Evolutionary conservation across 345 rosid genomes (phyloP), one percentile per base, ranked within the genome.

Genomic region (Populus simonii): DNA sequence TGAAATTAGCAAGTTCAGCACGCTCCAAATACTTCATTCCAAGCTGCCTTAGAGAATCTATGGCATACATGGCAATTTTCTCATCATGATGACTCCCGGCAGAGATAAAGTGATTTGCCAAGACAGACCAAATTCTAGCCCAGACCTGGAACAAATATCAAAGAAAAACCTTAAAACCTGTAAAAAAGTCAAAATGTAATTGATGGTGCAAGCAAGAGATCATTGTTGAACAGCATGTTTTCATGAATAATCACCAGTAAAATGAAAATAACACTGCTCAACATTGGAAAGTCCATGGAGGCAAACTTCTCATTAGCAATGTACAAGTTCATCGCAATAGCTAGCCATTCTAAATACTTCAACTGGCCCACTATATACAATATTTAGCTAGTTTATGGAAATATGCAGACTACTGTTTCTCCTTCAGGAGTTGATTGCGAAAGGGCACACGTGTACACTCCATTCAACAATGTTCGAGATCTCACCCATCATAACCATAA

Each of bases 21-120:
- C 97, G 93, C 80, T 92, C 98, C 88, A 93, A 80, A 80, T 93
- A 93, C 83, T 93, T 93, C 95, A 93, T 89, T 31, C 94, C 92
- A 67, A 93, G 97, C 91, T 93, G 98, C 86, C 97, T 87, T 38
- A 93, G 89, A 81, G 98, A 93, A 90, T 93, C 98, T 83, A 93
- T 92, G 82, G 98, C 92, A 81, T 93, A 92, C 98, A 90, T 93
- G 4, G 97, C 92, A 86, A 93, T 90, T 87, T 93, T 93, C 88
- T 92, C 92, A 83, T 93, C 98, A 69, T 72, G 92, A 84, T 93
- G 97, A 83, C 97, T 93, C 70, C 98, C 98, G 61, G 98, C 98
- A 81, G 93, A 81, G 79, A 93, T 92, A 79, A 93, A 93, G 92
- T 93, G 98, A 80, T 91, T 92, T 69, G 97, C 97, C 76, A 93